Conservation (phyloP, 345 rosid genomes). For the Mercurialis annua region DNA sequence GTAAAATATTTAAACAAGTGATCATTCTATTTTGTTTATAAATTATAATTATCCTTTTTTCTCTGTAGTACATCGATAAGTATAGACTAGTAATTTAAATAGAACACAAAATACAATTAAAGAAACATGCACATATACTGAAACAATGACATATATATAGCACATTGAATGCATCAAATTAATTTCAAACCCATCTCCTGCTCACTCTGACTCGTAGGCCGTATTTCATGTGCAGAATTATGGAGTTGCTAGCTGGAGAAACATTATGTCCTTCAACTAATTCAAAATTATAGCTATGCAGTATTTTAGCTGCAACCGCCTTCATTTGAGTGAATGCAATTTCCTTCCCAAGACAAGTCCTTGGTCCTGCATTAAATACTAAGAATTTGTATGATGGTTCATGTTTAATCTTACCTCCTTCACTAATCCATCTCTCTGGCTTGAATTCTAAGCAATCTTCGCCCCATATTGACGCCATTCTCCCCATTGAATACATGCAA, state of each 20-base stretch:
- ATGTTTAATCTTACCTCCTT: constrained; percentile 26
- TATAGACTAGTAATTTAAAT: too few species aligned
- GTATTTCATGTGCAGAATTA: constrained; percentile 48
- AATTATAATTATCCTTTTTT: too few species aligned
- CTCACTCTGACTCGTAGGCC: constrained; percentile 41
- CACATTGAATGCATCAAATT: too few species aligned
- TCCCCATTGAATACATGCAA: constrained; percentile 41
- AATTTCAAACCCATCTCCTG: constrained; percentile 19
- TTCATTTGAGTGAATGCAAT: constrained; percentile 58
- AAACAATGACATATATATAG: background rate
- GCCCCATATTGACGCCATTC: constrained; percentile 45
- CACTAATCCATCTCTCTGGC: constrained; percentile 46
- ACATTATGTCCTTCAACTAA: constrained; percentile 38
- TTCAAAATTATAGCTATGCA: constrained; percentile 39
- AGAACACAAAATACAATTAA: too few species aligned
- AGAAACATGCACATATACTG: too few species aligned
- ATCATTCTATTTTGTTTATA: too few species aligned
- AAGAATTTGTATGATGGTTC: constrained; percentile 58
- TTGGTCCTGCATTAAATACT: constrained; percentile 62
- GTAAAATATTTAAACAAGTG: too few species aligned
- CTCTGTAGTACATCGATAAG: too few species aligned
- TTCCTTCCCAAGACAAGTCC: constrained; percentile 60
- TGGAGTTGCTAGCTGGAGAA: constrained; percentile 27
- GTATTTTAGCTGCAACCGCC: constrained; percentile 33
- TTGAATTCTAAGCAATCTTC: constrained; percentile 33